Conservation (phyloP, 768 basidiomycete species). For the Asterophora parasitica region DNA sequence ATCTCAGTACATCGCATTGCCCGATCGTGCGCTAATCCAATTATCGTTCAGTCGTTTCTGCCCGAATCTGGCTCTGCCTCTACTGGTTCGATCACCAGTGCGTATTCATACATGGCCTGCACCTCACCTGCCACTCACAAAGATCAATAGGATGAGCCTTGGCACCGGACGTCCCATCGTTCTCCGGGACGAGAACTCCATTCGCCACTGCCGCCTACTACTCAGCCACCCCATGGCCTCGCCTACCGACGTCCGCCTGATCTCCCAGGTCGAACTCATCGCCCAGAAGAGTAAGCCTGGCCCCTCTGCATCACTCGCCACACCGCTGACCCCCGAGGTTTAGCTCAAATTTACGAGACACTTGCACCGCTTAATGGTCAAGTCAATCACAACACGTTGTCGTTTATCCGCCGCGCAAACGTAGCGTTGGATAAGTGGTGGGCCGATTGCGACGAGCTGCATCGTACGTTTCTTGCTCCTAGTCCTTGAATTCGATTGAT, state of each 20-base stretch:
- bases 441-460: conserved; percentile 81
- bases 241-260: conserved; percentile 82
- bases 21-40: conserved; percentile 5
- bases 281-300: conserved; percentile 74
- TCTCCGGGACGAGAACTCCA: conserved; percentile 82
- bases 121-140: conserved; percentile 6
- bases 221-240: conserved; percentile 84
- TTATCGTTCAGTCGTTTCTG: conserved; percentile 66
- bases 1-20: conserved; percentile 3
- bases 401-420: conserved; percentile 84
- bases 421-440: conserved; percentile 90
- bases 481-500: conserved; percentile 8
- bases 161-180: conserved; percentile 90
- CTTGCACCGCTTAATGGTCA: conserved; percentile 82
- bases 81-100: conserved; percentile 98
- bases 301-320: not conserved
- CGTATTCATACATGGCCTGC: conserved; percentile 24
- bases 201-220: conserved; percentile 77
- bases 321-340: not conserved
- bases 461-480: conserved; percentile 44
- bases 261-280: conserved; percentile 86
- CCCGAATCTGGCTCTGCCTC: conserved; percentile 89
- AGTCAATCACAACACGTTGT: conserved; percentile 77
- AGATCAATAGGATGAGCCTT: conserved; percentile 67
- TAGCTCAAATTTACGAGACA: conserved; percentile 92